Percentiles rank a stretch among this genome's conserved stretches.
Evolutionary conservation across 208 protist species (phyloP).

Genomic region (Acanthamoeba healyi): DNA sequence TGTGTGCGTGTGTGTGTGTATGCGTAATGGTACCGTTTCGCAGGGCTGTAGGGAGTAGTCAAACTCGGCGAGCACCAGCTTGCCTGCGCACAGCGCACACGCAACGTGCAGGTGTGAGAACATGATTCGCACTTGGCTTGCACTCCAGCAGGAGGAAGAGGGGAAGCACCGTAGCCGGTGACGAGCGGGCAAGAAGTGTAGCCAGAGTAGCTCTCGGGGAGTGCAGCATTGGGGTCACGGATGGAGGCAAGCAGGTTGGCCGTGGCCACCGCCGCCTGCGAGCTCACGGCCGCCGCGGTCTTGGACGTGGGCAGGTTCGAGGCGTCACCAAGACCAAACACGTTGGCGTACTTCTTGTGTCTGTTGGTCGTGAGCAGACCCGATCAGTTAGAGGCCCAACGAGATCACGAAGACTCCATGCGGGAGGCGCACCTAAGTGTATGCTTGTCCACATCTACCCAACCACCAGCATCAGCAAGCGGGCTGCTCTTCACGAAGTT

Average conservation of each 20-base stretch:
- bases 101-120: neutral
- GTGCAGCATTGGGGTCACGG: neutral
- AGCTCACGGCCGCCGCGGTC: constrained; percentile 85
- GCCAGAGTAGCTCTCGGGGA: constrained; percentile 81
- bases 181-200: constrained; percentile 87
- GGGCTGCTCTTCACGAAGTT: constrained; percentile 68
- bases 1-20: neutral
- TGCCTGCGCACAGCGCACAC: neutral
- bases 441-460: constrained; percentile 84
- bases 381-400: neutral
- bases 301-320: constrained; percentile 85
- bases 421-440: constrained; percentile 82
- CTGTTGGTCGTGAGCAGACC: neutral
- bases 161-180: constrained; percentile 42
- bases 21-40: constrained; percentile 42
- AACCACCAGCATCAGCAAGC: constrained; percentile 80
- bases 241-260: constrained; percentile 73
- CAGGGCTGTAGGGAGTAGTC: constrained; percentile 76
- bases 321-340: constrained; percentile 86
- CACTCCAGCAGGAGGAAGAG: neutral
- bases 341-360: constrained; percentile 81
- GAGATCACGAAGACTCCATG: too few species aligned
- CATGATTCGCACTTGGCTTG: neutral
- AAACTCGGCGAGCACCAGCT: constrained; percentile 86
- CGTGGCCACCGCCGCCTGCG: constrained; percentile 78